These are phyloP conservation scores for Lepiota brunneoincarnata DNA, from an alignment of 768 basidiomycete genomes.

Conservation along the genomic window DNA sequence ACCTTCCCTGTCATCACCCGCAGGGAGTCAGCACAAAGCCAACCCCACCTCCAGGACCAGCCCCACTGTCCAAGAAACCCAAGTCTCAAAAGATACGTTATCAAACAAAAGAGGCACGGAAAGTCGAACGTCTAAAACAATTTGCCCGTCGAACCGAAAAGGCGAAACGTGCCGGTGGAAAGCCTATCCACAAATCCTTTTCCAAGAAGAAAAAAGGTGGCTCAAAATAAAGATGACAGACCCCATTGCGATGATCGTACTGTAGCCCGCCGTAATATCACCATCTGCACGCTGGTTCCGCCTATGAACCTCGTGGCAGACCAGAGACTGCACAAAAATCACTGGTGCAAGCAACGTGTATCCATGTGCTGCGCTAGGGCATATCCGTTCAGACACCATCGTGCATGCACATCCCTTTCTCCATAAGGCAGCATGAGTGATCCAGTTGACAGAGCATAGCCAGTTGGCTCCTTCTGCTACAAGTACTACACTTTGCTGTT, in stretches of 20 bases:
- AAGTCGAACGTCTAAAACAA: constrained; percentile 17
- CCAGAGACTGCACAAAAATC: too few species aligned
- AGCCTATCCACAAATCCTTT: constrained; percentile 3
- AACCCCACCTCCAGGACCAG: constrained; percentile 2
- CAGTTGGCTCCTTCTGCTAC: background rate
- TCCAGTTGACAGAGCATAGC: background rate
- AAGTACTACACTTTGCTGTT: background rate
- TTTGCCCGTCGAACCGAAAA: constrained; percentile 15
- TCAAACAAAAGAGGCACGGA: constrained; percentile 16
- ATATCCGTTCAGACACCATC: too few species aligned
- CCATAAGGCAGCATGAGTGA: too few species aligned
- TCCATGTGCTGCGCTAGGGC: too few species aligned
- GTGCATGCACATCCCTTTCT: too few species aligned
- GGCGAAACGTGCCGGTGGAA: constrained; percentile 14
- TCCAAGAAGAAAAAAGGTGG: constrained; percentile 8
- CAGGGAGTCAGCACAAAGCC: constrained; percentile 7
- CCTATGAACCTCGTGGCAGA: too few species aligned
- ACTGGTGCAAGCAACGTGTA: too few species aligned
- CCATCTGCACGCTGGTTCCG: background rate
- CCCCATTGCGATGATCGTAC: background rate
- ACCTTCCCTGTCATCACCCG: background rate
- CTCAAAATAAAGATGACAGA: constrained; percentile 11
- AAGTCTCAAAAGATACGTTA: constrained; percentile 18
- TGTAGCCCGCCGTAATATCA: background rate
- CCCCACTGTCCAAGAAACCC: constrained; percentile 3